These are phyloP conservation scores for Pseudocercospora crystallina DNA, from an alignment of 2,329 filamentous ascomycete species.

Conservation along the genomic window DNA sequence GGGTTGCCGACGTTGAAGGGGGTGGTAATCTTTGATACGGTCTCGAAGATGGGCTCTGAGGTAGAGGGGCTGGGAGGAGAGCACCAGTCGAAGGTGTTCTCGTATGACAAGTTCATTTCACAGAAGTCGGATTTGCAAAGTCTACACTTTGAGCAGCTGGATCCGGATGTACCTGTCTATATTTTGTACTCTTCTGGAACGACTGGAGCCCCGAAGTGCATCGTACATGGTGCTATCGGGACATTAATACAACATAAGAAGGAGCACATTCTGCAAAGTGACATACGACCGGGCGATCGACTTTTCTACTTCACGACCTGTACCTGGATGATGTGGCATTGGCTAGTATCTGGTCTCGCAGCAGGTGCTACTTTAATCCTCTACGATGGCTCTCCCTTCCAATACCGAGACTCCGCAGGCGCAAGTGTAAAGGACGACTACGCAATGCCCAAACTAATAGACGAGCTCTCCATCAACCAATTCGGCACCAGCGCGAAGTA, in stretches of 20 bases:
- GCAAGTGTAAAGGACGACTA: constrained; percentile 66
- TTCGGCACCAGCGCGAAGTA: constrained; percentile 96
- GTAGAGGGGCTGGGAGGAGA: constrained; percentile 24
- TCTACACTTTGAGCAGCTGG: constrained; percentile 70
- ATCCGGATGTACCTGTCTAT: constrained; percentile 85
- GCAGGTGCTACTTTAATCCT: constrained; percentile 79
- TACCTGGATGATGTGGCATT: constrained; percentile 99
- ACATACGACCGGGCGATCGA: constrained; percentile 68
- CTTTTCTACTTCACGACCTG: constrained; percentile 94
- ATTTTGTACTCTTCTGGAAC: constrained; percentile 93
- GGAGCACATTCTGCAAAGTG: constrained; percentile 85
- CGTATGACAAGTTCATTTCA: constrained; percentile 32
- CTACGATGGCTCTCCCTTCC: constrained; percentile 91
- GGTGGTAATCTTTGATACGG: constrained; percentile 73
- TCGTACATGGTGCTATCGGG: constrained; percentile 86
- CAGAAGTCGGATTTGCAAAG: constrained; percentile 38
- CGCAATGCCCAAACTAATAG: constrained; percentile 78
- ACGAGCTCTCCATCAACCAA: constrained; percentile 79
- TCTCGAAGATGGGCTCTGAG: constrained; percentile 43
- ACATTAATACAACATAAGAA: constrained; percentile 97
- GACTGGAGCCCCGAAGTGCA: constrained; percentile 83
- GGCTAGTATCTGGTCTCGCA: constrained; percentile 83
- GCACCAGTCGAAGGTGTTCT: constrained; percentile 18
- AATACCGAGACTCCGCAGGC: constrained; percentile 44
- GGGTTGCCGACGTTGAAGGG: constrained; percentile 66